Evolutionary conservation across 176 grass and related monocot genomes (phyloP).

Genomic region (Ensete ventricosum): DNA sequence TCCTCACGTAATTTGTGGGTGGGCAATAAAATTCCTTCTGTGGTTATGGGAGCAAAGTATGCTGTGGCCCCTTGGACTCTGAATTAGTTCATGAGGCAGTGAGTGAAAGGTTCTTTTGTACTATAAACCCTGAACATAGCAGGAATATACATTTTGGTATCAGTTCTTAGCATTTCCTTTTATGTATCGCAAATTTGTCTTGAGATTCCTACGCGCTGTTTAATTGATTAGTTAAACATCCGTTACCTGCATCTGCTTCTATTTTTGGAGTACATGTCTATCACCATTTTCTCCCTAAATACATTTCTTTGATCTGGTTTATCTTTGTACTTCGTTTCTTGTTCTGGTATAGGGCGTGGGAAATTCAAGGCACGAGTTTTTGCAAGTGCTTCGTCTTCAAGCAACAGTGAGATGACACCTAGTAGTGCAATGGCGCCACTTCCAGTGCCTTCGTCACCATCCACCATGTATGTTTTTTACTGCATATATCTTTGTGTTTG

Average conservation of each 20-base stretch:
- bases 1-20: not conserved
- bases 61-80: not conserved
- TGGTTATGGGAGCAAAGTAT: not conserved
- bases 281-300: not conserved
- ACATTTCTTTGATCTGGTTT: not conserved
- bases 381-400: not conserved
- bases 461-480: constrained; percentile 2
- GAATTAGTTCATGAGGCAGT: not conserved
- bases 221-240: not conserved
- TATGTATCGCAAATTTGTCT: too few relatives aligned
- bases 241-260: not conserved
- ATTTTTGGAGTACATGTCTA: not conserved
- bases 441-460: not conserved
- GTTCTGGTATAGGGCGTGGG: not conserved
- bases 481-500: constrained; percentile 12
- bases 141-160: too few relatives aligned
- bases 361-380: not conserved
- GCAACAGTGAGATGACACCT: not conserved
- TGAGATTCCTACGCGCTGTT: not conserved
- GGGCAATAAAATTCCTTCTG: not conserved
- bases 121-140: not conserved
- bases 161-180: not conserved
- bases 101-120: not conserved
- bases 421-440: not conserved
- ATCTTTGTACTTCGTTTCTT: not conserved